Evolutionary conservation across 2,329 filamentous ascomycete species (phyloP), one percentile per base, ranked within the genome.

Genomic region (Fusarium sp.): DNA sequence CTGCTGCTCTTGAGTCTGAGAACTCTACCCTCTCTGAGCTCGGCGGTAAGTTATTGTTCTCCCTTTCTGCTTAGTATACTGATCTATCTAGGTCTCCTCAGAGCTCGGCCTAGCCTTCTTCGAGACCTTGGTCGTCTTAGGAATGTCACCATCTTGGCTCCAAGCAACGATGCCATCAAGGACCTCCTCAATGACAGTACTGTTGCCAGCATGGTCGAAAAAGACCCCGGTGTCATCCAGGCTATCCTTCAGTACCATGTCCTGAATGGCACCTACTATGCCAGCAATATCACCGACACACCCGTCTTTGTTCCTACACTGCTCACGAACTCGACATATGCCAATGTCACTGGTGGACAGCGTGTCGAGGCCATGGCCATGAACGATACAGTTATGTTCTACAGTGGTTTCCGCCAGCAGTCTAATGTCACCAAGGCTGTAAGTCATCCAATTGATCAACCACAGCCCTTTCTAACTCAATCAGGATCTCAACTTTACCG

Each of bases 161-260:
- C 88, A 20, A 84, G 78, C 74, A 87, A 88, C 68, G 79, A 80
- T 6, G 86, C 86, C 13, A 85, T 89, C 77, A 77, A 82, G 48
- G 79, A 80, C 38, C 84, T 87, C 53, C 80, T 81, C 21, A 83
- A 80, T 56, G 82, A 81, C n/a, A 80, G 78, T 6, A 63, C 84
- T 29, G 74, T 77, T 24, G 81, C 81, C 59, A 70, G 84, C 7
- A 80, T 78, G 66, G 75, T 78, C 6, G 72, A 77, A 8, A 77
- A 84, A 4, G 77, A 83, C 62, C 63, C 75, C 42, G 75, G 77
- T 49, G 76, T 86, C 12, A 74, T 81, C 20, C 74, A 78, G 23
- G 76, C 75, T 24, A 81, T 90, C 37, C 81, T 91, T 8, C 75
- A 82, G 29, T 91, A 91, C 78, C 88, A 91, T 74, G 83, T 90